phyloP scores from a whole-genome alignment of 2,329 filamentous ascomycete species.

The Fusarium sp. region DNA sequence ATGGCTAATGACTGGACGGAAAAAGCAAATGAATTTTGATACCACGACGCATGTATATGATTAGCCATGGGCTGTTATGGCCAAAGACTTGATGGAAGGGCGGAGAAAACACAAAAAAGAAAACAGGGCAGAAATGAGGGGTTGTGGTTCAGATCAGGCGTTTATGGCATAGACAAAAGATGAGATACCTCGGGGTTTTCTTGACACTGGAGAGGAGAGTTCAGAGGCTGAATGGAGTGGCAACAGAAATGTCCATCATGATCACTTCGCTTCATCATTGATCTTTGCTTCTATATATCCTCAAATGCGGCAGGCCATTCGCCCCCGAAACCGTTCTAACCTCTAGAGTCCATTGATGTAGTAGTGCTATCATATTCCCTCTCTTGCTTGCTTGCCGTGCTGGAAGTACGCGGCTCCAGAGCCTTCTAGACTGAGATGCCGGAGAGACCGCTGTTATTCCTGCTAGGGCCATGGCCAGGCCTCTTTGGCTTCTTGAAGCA shows the following conservation, averaged over 20 bases:
- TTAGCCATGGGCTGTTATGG: slow-evolving; percentile 17
- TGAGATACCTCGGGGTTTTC: slow-evolving; percentile 40
- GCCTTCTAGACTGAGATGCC: slow-evolving; percentile 48
- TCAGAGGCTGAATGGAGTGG: slow-evolving; percentile 1
- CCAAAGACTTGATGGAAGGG: slow-evolving; percentile 7
- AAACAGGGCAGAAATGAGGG: slow-evolving; percentile 21
- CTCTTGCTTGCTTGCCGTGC: slow-evolving; percentile 12
- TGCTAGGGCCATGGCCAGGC: slow-evolving; percentile 51
- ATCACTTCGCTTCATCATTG: slow-evolving; percentile 16
- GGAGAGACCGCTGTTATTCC: slow-evolving; percentile 51
- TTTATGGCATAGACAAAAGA: slow-evolving; percentile 45
- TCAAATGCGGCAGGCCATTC: slow-evolving; percentile 8
- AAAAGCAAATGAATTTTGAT: slow-evolving; percentile 47
- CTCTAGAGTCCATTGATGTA: slow-evolving; percentile 12
- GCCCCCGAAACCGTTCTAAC: background rate
- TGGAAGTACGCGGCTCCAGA: slow-evolving; percentile 12
- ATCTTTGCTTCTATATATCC: slow-evolving; percentile 14
- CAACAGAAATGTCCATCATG: slow-evolving; percentile 15
- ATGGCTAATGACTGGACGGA: slow-evolving; percentile 52
- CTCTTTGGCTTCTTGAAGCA: slow-evolving; percentile 79
- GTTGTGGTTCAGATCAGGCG: slow-evolving; percentile 31
- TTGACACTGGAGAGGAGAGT: slow-evolving; percentile 1
- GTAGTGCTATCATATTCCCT: slow-evolving; percentile 15
- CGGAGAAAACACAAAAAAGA: slow-evolving; percentile 22
- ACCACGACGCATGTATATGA: slow-evolving; percentile 47